phyloP scores from a whole-genome alignment of 2,329 filamentous ascomycete species.

The Penicillium freii region DNA sequence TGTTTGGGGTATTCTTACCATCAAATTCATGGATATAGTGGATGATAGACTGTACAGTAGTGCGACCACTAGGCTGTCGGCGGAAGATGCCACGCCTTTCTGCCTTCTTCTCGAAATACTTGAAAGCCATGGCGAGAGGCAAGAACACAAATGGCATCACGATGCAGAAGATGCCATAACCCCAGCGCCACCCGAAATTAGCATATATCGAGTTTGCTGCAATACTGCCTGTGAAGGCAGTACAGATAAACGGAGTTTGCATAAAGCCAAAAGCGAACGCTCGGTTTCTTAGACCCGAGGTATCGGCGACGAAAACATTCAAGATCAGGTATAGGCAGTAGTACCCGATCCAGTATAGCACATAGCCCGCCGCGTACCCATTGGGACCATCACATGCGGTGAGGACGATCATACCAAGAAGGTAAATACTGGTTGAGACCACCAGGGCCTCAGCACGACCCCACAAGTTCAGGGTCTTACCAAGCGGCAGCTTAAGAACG shows the following conservation, averaged over 20 bases:
- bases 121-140: conserved; percentile 57
- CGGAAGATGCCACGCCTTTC: conserved; percentile 52
- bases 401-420: conserved; percentile 58
- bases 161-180: conserved; percentile 61
- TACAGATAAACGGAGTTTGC: conserved; percentile 61
- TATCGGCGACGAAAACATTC: conserved; percentile 63
- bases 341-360: conserved; percentile 61
- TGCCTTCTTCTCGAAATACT: conserved; percentile 59
- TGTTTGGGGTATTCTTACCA: conserved; percentile 45
- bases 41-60: conserved; percentile 46
- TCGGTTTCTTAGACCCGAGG: conserved; percentile 59
- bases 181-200: conserved; percentile 60
- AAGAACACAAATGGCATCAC: conserved; percentile 56
- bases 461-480: conserved; percentile 63
- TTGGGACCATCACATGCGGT: conserved; percentile 60
- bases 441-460: conserved; percentile 60
- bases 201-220: conserved; percentile 52
- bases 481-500: conserved; percentile 59
- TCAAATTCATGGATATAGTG: conserved; percentile 64
- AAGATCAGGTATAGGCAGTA: conserved; percentile 57
- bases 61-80: conserved; percentile 48
- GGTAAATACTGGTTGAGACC: conserved; percentile 49
- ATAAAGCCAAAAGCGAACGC: conserved; percentile 60
- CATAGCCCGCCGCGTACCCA: conserved; percentile 62
- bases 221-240: conserved; percentile 55